These are phyloP conservation scores for Apiosordaria backusii DNA, from an alignment of 495 filamentous ascomycete genomes.

Conservation along the genomic window DNA sequence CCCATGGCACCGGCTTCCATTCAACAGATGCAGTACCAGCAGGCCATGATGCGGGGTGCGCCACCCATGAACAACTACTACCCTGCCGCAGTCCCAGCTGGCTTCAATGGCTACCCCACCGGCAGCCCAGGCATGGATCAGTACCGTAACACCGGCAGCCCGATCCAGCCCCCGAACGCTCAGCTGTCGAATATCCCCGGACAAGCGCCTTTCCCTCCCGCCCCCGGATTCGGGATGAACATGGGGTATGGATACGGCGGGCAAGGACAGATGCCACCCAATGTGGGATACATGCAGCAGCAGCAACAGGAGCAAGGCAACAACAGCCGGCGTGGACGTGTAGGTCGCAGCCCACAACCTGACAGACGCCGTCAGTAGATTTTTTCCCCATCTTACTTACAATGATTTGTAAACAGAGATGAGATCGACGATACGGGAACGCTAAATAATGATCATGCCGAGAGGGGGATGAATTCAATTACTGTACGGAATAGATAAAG, in stretches of 20 bases:
- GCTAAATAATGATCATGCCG: background rate
- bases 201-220: slow-evolving; percentile 39
- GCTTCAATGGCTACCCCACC: slow-evolving; percentile 46
- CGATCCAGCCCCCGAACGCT: slow-evolving; percentile 41
- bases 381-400: background rate
- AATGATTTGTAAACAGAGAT: background rate
- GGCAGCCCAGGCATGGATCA: slow-evolving; percentile 46
- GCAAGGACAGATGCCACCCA: slow-evolving; percentile 32
- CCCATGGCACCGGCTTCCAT: slow-evolving; percentile 49
- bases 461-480: background rate
- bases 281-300: slow-evolving; percentile 46
- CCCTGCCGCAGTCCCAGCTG: slow-evolving; percentile 43
- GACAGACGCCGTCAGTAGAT: slow-evolving; percentile 17
- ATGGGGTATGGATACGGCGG: slow-evolving; percentile 48
- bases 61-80: slow-evolving; percentile 53
- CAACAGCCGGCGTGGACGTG: slow-evolving; percentile 51
- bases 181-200: slow-evolving; percentile 30
- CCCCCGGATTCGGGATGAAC: slow-evolving; percentile 48
- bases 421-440: background rate
- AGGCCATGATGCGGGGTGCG: slow-evolving; percentile 50
- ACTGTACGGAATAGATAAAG: background rate
- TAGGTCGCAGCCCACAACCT: slow-evolving; percentile 42
- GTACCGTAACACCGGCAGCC: slow-evolving; percentile 48
- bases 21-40: slow-evolving; percentile 58
- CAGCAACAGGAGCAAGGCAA: slow-evolving; percentile 29